Percentiles rank a stretch among this genome's conserved stretches.
phyloP scores from a whole-genome alignment of 2,329 filamentous ascomycete genomes.

The Bipolaris oryzae region DNA sequence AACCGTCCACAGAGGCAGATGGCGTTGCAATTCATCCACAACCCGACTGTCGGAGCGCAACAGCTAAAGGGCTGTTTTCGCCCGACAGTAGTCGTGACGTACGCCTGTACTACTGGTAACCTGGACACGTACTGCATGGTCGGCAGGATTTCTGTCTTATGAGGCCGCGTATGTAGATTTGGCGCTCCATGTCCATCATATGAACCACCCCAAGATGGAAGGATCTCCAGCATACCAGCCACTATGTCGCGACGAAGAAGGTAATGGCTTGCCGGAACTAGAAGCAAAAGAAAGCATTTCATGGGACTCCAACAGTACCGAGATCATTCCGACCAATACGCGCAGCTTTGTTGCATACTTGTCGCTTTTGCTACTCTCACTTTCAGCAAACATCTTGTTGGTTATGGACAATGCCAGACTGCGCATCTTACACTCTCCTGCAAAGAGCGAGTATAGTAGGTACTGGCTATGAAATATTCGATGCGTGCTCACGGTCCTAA shows the following conservation, averaged over 20 bases:
- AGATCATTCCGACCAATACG: constrained; percentile 36
- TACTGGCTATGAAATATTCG: background rate
- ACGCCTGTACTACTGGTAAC: constrained; percentile 12
- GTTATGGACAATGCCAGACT: constrained; percentile 35
- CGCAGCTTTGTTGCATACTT: constrained; percentile 35
- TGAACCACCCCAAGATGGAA: constrained; percentile 26
- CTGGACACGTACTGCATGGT: constrained; percentile 12
- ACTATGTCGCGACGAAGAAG: constrained; percentile 34
- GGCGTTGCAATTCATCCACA: constrained; percentile 29
- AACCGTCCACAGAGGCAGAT: constrained; percentile 16
- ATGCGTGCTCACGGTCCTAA: constrained; percentile 9
- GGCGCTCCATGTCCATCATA: constrained; percentile 3
- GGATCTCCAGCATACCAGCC: constrained; percentile 34
- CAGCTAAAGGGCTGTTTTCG: constrained; percentile 10
- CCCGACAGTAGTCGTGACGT: constrained; percentile 12
- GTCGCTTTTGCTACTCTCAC: constrained; percentile 37
- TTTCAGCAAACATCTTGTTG: constrained; percentile 38
- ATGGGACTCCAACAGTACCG: constrained; percentile 33
- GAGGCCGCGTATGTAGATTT: constrained; percentile 7
- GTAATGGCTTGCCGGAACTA: constrained; percentile 18
- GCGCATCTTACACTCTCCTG: constrained; percentile 22
- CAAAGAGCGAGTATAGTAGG: constrained; percentile 36
- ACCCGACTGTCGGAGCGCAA: constrained; percentile 31
- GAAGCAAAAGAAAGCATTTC: constrained; percentile 32
- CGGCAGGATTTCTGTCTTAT: constrained; percentile 4